Percentiles rank a stretch among this genome's conserved stretches.
Evolutionary conservation across 2,329 filamentous ascomycete species (phyloP).

Genomic region (Hypoxylon sp.): DNA sequence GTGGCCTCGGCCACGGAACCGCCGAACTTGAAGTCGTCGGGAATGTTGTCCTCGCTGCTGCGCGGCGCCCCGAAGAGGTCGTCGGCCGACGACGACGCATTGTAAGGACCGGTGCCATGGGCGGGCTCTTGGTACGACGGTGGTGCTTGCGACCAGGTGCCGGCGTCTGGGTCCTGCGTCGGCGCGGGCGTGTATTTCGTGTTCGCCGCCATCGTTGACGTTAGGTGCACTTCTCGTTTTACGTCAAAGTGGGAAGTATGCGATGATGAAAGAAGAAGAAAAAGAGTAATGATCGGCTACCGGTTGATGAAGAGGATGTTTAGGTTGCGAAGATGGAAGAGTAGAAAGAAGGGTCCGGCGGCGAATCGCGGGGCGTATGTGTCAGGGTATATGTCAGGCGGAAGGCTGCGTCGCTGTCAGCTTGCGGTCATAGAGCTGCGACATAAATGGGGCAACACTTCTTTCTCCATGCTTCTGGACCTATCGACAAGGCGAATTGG

Average conservation of each 20-base stretch:
- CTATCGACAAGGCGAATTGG: constrained; percentile 11
- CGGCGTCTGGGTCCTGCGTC: constrained; percentile 87
- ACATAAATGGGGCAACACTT: constrained; percentile 9
- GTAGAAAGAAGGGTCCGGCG: not conserved
- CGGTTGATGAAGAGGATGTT: constrained; percentile 20
- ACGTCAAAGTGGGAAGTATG: no score
- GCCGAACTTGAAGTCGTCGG: constrained; percentile 99
- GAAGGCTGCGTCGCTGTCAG: not conserved
- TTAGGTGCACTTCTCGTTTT: not conserved
- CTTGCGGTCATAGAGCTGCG: constrained; percentile 15
- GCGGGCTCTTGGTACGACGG: constrained; percentile 75
- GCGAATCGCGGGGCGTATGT: constrained; percentile 38
- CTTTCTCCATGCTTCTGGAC: constrained; percentile 24
- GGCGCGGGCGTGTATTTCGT: constrained; percentile 87
- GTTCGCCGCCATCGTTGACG: constrained; percentile 72
- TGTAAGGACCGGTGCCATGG: constrained; percentile 62
- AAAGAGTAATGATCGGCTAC: constrained; percentile 32
- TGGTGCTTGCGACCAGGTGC: constrained; percentile 73
- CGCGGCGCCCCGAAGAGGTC: constrained; percentile 75
- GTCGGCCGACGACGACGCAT: constrained; percentile 62
- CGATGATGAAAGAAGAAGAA: constrained; percentile 19
- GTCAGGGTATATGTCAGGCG: constrained; percentile 20
- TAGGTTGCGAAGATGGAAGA: constrained; percentile 18
- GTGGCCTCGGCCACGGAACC: constrained; percentile 93
- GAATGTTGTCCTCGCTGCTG: constrained; percentile 88